Base-by-base conservation (phyloP, 1,139 yeast genomes). In the Pichia sp. region DNA sequence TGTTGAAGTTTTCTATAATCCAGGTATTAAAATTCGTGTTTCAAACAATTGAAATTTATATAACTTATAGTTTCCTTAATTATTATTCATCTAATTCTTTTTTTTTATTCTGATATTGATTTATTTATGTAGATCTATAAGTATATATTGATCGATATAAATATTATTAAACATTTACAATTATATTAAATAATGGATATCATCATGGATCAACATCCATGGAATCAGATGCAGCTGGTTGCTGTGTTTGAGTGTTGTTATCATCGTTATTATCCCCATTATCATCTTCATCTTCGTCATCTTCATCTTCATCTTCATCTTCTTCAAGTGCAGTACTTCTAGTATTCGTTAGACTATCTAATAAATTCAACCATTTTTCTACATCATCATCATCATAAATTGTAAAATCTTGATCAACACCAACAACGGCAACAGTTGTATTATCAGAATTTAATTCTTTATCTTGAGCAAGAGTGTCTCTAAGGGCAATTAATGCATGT, bases 391-490 rank as follows among this genome's bases (percentile, higher is more conserved):
- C 95, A 52, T 91, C 97, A 54, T 84, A 81, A 44, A 83, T 66
- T 28, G 79, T 78, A 65, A 89, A 88, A 4, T 76, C 73, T 37
- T 74, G 70, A 53, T 80, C 95, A 50, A 77, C 74, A 29, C 97
- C 96, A 16, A 89, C 97, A 41, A 88, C 76, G 41, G 95, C 91
- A 51, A 91, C 86, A 9, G 95, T 82, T 18, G 97, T 85, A 65
- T 91, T 93, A 51, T 80, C 78, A 42, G 73, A 68, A 30, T 81
- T 87, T 61, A 91, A 74, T 61, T 91, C 96, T 57, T 87, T 91
- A 63, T 91, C 98, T 64, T 89, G 96, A 14, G 93, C 80, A 52
- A 91, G 72, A 0, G 98, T 89, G 58, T 91, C 98, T 64, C 96
- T 80, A 59, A 91, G 73, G 0, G 98, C 95, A 54, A 81, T 81